These are phyloP conservation scores for Acanthamoeba rhysodes DNA, from an alignment of 208 protist species.

Conservation along the genomic window DNA sequence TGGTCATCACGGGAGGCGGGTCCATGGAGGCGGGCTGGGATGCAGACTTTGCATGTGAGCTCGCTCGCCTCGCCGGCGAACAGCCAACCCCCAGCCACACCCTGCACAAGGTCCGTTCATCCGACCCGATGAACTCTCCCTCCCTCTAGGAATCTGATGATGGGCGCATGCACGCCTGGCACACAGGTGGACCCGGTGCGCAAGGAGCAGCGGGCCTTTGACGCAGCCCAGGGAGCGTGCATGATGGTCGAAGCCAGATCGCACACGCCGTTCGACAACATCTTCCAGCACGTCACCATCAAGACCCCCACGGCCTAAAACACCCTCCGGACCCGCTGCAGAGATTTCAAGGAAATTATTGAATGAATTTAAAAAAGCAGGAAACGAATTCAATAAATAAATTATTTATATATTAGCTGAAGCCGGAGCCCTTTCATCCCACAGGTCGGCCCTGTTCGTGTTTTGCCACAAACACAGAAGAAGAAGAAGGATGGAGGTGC, in stretches of 20 bases:
- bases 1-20: not conserved
- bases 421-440: not conserved
- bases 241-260: not conserved
- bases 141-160: not conserved
- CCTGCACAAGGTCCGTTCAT: not conserved
- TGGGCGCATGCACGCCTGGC: not conserved
- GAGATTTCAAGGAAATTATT: too few relatives aligned
- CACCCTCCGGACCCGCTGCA: too few relatives aligned
- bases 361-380: too few relatives aligned
- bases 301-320: not conserved
- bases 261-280: not conserved
- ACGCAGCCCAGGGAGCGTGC: not conserved
- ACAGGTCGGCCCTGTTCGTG: too few relatives aligned
- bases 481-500: conserved; percentile 8
- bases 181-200: not conserved
- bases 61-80: too few relatives aligned
- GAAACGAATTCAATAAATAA: not conserved
- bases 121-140: not conserved
- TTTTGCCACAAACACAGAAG: not conserved
- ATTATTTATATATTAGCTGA: not conserved
- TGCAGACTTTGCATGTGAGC: not conserved
- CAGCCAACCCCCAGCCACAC: not conserved
- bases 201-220: not conserved
- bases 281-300: not conserved
- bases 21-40: not conserved